Base-by-base conservation (phyloP, 2,329 filamentous ascomycete species). In the Fusarium nodosum region DNA sequence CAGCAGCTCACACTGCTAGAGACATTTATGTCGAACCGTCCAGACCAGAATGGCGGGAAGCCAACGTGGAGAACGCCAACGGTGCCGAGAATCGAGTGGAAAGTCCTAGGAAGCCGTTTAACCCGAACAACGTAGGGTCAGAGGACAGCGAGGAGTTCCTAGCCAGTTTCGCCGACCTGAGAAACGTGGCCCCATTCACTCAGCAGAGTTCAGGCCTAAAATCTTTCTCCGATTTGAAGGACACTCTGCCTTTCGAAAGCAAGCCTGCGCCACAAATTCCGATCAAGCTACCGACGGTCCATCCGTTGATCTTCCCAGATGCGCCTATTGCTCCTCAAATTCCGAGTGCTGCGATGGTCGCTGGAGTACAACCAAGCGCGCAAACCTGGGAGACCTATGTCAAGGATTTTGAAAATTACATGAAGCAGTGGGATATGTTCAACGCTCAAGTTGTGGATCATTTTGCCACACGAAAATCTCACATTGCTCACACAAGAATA, bases 21-120 rank as follows among this genome's bases (percentile, higher is more conserved):
- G 87, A 85, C 38, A 88, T 89, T 38, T 82, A 83, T 2, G 84
- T 88, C 15, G 87, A 89, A 70, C 87, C 87, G 0, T 84, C 86
- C 4, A 82, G 87, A 41, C 85, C 85, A 7, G 87, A 89, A 60
- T 90, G 87, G 87, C 81, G 87, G 46, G 81, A 86, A 4, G 86
- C 86, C 5, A 79, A 87, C 57, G 77, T 81, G 5, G 74, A 77
- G 5, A 65, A 64, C 2, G 53, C 71, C 7, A 76, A 77, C 12
- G 68, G 68, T 7, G 69, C 74, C 12, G 62, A 62, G 12, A 64
- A 72, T 18, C 60, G 66, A 24, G 41, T 58, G 7, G 77, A 72
- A 62, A 59, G 55, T 28, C 60, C 60, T 15, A 64, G 60, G 20
- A 68, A 69, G 30, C 72, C 65, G 18, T 72, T 77, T 52, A 78